Evolutionary conservation across 257 asterid genomes (phyloP).

Genomic region (Solanum pinnatisectum): DNA sequence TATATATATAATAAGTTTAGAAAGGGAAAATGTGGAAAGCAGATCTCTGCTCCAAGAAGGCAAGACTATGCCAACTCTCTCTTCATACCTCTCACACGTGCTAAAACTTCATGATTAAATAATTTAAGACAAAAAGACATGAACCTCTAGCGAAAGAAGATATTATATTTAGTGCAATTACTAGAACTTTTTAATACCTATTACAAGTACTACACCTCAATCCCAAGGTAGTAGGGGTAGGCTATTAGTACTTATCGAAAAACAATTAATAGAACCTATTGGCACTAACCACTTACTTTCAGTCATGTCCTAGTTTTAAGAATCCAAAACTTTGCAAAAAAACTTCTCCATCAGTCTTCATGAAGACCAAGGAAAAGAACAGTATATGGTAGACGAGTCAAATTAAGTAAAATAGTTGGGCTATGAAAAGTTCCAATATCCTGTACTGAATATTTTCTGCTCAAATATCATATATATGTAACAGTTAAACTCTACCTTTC

Average conservation of each 20-base stretch:
- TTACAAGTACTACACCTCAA: not conserved
- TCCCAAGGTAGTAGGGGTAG: not conserved
- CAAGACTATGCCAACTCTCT: not conserved
- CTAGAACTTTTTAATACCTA: not conserved
- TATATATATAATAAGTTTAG: not conserved
- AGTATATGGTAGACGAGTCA: not conserved
- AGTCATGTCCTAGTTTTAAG: not conserved
- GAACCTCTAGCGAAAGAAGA: not conserved
- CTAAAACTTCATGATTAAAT: not conserved
- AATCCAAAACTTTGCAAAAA: not conserved
- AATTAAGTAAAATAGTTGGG: not conserved
- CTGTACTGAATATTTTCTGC: not conserved
- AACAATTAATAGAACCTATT: not conserved
- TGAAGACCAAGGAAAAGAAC: not conserved
- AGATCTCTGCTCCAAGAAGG: not conserved
- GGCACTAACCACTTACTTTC: not conserved
- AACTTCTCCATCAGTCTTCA: not conserved
- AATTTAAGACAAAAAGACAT: not conserved
- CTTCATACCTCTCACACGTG: not conserved
- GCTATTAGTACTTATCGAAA: not conserved
- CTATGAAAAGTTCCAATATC: not conserved
- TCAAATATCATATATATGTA: not conserved
- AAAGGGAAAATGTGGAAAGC: not conserved
- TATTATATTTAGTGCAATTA: not conserved
- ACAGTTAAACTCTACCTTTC: slow-evolving; percentile 35